Evolutionary conservation across 176 grass and related monocot genomes (phyloP).

Genomic region (Stipa capillata): DNA sequence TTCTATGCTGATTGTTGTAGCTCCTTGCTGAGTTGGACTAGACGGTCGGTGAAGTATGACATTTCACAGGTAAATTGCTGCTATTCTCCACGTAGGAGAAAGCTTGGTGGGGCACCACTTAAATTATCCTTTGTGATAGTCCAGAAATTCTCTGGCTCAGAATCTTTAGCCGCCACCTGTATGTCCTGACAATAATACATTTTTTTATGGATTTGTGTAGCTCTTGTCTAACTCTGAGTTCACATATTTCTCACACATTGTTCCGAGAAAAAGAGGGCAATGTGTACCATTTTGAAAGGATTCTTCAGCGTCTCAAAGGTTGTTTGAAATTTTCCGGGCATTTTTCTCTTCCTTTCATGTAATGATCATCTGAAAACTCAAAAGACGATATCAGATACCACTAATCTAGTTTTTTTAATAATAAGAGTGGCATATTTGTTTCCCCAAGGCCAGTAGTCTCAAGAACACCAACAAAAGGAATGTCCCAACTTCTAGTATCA

Average conservation of each 20-base stretch:
- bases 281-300: not conserved
- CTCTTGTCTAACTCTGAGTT: not conserved
- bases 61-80: slow-evolving; percentile 19
- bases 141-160: not conserved
- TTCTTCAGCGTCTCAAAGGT: not conserved
- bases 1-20: not conserved
- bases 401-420: not conserved
- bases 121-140: not conserved
- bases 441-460: not conserved
- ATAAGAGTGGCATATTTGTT: not conserved
- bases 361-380: not conserved
- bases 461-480: not conserved
- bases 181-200: not conserved
- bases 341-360: not conserved
- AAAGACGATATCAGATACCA: not conserved
- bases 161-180: slow-evolving; percentile 1
- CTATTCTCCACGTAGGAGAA: slow-evolving; percentile 26
- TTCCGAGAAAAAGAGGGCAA: not conserved
- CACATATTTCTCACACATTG: not conserved
- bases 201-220: not conserved
- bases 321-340: not conserved
- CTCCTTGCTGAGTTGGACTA: slow-evolving; percentile 2
- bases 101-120: slow-evolving; percentile 24
- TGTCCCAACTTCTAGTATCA: not conserved
- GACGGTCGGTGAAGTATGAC: slow-evolving; percentile 22